Conservation (phyloP, 305 asterid genomes). For the Fraxinus angustifolia region DNA sequence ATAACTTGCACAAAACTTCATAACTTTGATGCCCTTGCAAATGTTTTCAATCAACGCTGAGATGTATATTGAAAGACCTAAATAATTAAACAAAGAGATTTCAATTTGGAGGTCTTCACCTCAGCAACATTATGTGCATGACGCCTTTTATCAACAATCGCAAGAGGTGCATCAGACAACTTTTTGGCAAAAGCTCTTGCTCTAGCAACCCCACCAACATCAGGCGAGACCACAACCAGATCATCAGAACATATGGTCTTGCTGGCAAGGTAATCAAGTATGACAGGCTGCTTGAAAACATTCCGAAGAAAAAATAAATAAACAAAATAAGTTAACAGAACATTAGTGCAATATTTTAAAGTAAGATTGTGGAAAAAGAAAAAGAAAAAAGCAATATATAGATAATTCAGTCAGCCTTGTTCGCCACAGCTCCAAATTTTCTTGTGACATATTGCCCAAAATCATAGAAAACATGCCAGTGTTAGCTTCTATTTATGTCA, state of each 20-base stretch:
- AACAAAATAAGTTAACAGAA: neutral
- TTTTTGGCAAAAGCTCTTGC: conserved; percentile 95
- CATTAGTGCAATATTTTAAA: conserved; percentile 8
- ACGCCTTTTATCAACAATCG: conserved; percentile 93
- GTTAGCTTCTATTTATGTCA: neutral
- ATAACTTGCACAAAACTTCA: conserved; percentile 5
- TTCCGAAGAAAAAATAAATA: conserved; percentile 11
- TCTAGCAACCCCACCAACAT: conserved; percentile 97
- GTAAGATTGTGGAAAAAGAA: neutral
- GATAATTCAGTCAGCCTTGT: neutral
- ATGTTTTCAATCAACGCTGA: conserved; percentile 5
- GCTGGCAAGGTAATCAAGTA: conserved; percentile 97
- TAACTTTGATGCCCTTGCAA: conserved; percentile 14
- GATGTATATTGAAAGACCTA: conserved; percentile 9
- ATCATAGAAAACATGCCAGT: neutral
- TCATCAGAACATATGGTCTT: conserved; percentile 79
- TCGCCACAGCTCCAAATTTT: neutral
- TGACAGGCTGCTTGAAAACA: conserved; percentile 64
- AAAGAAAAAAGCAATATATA: neutral
- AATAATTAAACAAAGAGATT: conserved; percentile 19
- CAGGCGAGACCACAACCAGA: conserved; percentile 93
- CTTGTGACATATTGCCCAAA: neutral
- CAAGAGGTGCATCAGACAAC: conserved; percentile 90
- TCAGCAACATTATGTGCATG: conserved; percentile 92
- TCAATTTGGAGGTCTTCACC: conserved; percentile 42